Evolutionary conservation across 257 asterid species (phyloP).

Genomic region (Primulina tabacum): DNA sequence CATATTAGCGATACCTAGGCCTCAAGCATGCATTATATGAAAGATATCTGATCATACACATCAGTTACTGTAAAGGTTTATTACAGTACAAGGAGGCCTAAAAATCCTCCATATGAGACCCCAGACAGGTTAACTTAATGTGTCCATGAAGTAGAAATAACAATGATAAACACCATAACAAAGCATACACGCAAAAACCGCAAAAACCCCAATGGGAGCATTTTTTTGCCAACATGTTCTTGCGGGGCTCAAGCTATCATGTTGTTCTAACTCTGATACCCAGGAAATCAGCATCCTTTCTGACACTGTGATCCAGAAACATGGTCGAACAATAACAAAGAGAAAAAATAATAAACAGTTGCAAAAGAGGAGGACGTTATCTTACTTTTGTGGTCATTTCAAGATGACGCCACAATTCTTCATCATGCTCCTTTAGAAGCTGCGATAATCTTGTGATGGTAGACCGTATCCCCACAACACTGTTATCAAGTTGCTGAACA

Average conservation of each 20-base stretch:
- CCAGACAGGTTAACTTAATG: neutral
- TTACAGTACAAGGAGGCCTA: neutral
- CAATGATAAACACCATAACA: conserved; percentile 11
- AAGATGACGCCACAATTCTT: conserved; percentile 99
- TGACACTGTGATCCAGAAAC: conserved; percentile 5
- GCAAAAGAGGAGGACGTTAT: conserved; percentile 10
- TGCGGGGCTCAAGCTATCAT: neutral
- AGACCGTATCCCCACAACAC: conserved; percentile 93
- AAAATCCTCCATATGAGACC: neutral
- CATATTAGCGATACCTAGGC: neutral
- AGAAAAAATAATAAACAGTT: conserved; percentile 4
- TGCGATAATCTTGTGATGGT: conserved; percentile 79
- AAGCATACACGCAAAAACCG: conserved; percentile 8
- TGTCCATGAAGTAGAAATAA: conserved; percentile 8
- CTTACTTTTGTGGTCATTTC: conserved; percentile 85
- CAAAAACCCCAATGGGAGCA: conserved; percentile 13
- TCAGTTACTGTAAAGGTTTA: neutral
- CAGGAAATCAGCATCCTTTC: neutral
- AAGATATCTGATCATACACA: neutral
- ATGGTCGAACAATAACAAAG: conserved; percentile 14
- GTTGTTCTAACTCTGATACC: neutral
- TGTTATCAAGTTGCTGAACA: conserved; percentile 94
- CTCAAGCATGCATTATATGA: neutral
- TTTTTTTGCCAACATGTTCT: conserved; percentile 1
- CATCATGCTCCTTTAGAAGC: conserved; percentile 93